Evolutionary conservation across 306 rosid genomes (phyloP), one percentile per base, ranked within the genome.

Genomic region (Lathyrus aphaca): DNA sequence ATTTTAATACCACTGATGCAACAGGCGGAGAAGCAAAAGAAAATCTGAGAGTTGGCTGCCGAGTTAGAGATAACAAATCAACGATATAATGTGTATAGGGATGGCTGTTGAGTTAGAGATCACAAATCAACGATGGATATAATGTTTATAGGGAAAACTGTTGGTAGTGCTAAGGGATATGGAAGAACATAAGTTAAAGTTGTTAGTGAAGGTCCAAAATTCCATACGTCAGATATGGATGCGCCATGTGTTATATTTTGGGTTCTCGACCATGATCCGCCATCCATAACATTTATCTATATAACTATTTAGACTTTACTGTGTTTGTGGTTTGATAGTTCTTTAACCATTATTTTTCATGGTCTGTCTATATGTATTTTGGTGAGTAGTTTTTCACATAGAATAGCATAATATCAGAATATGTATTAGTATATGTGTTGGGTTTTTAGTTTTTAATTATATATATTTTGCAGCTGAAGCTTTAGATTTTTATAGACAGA

Each of bases 171-270:
- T 88, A 32, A 91, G 76, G 80, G 98, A 93, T 74, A 90, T 93
- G 97, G 96, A 93, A 84, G 97, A 93, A 54, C 98, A 93, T 72
- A 92, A 92, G 86, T 75, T 85, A 62, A 92, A 89, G 84, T 77
- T 92, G 69, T 88, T 92, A 4, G 92, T 89, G 70, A 92, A 92
- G 80, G 98, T 92, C 82, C 96, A 92, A 79, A 92, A 84, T 86
- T n/a, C 27, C 27, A 23, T 23, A 23, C 27, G 27, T 23, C 27
- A 3, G 27, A 23, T 23, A 23, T 23, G 27, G 27, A 1, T 1
- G 27, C 27, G 27, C 27, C 27, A 23, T 23, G 3, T 23, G 27
- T 23, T 23, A 3, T 23, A 23, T 1, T 23, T 23, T 23, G 27
- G 27, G 27, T 23, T 23, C 27, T 23, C 1, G 2, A 23, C 27